These are phyloP conservation scores for Asparagopsis taxiformis DNA, from an alignment of 31 red algal species.

Conservation along the genomic window DNA sequence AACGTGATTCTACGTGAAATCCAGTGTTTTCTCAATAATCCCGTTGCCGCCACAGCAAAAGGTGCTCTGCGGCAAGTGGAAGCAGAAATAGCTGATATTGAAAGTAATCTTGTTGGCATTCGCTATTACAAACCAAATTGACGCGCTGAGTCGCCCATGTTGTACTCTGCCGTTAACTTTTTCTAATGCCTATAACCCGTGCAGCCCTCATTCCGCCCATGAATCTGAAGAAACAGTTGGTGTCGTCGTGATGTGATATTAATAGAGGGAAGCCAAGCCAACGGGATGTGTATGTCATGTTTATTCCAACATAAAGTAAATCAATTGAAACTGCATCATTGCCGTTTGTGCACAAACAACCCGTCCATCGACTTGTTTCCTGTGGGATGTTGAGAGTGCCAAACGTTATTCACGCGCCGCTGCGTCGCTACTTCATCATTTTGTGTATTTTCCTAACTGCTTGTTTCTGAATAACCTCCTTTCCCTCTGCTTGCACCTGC, in stretches of 20 bases:
- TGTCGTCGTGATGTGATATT: neutral
- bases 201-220: neutral
- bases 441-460: neutral
- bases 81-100: conserved; percentile 56
- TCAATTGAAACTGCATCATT: too few species aligned
- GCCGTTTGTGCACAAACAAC: too few species aligned
- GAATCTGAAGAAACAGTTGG: neutral
- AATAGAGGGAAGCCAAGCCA: neutral
- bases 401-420: too few species aligned
- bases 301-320: neutral
- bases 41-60: conserved; percentile 38
- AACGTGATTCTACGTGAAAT: conserved; percentile 52
- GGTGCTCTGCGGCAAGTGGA: conserved; percentile 58
- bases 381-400: too few species aligned
- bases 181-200: neutral
- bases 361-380: too few species aligned
- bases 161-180: neutral
- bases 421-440: neutral
- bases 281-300: neutral
- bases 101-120: conserved; percentile 47
- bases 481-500: neutral
- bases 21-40: conserved; percentile 57
- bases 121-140: conserved; percentile 49
- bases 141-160: neutral
- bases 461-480: neutral